Evolutionary conservation across 495 filamentous ascomycete species (phyloP), one percentile per base, ranked within the genome.

Genomic region (Rhypophila decipiens): DNA sequence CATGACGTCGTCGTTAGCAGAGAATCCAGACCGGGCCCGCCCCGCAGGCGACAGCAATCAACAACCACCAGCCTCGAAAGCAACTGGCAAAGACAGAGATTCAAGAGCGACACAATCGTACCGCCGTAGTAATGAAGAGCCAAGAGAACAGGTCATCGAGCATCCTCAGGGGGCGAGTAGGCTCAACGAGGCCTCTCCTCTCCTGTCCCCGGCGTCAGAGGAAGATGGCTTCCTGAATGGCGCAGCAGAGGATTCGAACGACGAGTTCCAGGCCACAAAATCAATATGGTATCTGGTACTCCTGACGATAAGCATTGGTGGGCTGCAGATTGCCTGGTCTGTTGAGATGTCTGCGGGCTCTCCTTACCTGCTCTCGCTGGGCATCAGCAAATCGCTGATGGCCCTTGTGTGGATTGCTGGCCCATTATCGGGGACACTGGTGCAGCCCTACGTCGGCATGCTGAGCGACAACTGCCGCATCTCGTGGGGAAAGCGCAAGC

Each of bases 401-500:
- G 90, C 90, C 13, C 74, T 95, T 46, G 90, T 95, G 20, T 96
- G 90, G 90, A 90, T 96, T 50, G 90, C 90, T 8, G 88, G 90
- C 3, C 90, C 90, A 4, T 71, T 96, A 20, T 88, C 88, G 2
- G 90, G 90, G 11, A 80, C 80, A 2, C 69, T 96, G 29, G 90
- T 96, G 17, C 90, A 96, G 68, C 90, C 90, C n/a, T 94, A 94
- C 59, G 80, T 96, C 20, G 90, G 90, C 43, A 90, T 95, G 58
- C 76, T 86, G 55, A 94, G 88, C 58, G 90, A 96, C 55, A 88
- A 87, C 54, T 91, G 87, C 60, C 81, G 88, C 24, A 68, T 82
- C 8, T 62, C 75, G 24, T 93, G 85, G 84, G 90, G 90, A 10
- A 90, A 85, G 68, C 76, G 90, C 51, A 87, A 88, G 51, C 90